Conservation (phyloP, 345 rosid genomes). For the Punica granatum region DNA sequence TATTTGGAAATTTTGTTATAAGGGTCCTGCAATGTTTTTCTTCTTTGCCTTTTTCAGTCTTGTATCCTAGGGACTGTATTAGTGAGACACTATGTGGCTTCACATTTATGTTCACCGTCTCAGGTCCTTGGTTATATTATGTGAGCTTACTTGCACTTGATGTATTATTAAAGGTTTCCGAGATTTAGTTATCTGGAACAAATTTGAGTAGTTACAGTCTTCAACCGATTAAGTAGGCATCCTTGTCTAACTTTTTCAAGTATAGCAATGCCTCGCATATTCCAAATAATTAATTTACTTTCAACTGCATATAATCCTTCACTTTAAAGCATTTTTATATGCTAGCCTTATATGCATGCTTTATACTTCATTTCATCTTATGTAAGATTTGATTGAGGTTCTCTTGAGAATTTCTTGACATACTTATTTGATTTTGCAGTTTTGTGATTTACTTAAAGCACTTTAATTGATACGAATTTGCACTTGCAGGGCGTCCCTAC, state of each 20-base stretch:
- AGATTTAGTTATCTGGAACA: background rate
- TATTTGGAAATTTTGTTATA: background rate
- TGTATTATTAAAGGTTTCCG: too few relatives aligned
- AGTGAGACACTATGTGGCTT: background rate
- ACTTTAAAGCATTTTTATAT: background rate
- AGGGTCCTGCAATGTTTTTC: background rate
- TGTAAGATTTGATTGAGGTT: background rate
- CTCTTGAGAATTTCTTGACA: background rate
- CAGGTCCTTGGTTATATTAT: background rate
- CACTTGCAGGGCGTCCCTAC: slow-evolving; percentile 56
- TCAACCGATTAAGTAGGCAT: background rate
- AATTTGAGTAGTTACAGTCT: background rate
- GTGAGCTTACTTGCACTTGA: too few relatives aligned
- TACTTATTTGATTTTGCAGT: background rate
- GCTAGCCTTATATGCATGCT: background rate
- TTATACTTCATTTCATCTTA: background rate
- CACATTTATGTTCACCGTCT: background rate
- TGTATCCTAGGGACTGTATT: background rate
- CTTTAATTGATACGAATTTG: slow-evolving; percentile 1
- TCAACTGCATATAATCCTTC: background rate
- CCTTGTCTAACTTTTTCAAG: background rate
- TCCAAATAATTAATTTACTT: background rate
- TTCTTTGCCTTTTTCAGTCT: background rate
- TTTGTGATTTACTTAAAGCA: background rate
- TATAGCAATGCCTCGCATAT: background rate